phyloP scores from a whole-genome alignment of 352 stramenopile species.

The Elongisporangium senticosum region DNA sequence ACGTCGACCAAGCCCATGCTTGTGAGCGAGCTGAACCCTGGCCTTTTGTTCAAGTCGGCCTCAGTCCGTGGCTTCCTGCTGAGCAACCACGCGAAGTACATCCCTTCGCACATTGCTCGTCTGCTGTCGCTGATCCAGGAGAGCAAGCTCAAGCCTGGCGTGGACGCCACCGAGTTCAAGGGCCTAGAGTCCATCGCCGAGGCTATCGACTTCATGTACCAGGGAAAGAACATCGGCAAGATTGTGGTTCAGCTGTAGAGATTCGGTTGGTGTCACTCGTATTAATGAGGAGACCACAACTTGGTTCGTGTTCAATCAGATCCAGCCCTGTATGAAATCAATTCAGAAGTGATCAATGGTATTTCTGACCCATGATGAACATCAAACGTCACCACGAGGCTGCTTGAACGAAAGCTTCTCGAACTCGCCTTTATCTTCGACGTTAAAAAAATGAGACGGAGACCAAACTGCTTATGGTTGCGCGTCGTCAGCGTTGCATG shows the following conservation, averaged over 20 bases:
- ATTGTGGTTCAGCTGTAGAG: slow-evolving; percentile 34
- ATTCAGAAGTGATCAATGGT: no score
- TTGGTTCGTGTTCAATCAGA: no score
- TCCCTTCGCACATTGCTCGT: slow-evolving; percentile 32
- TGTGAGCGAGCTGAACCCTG: slow-evolving; percentile 21
- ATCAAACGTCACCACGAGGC: no score
- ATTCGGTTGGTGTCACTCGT: no score
- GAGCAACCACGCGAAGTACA: slow-evolving; percentile 32
- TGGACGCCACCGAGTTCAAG: slow-evolving; percentile 21
- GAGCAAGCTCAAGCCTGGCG: slow-evolving; percentile 20
- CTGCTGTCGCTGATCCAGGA: slow-evolving; percentile 40
- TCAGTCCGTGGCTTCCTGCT: slow-evolving; percentile 50
- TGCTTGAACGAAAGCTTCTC: no score
- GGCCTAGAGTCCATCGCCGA: slow-evolving; percentile 27
- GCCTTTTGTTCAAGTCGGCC: slow-evolving; percentile 30
- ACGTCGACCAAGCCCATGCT: slow-evolving; percentile 3
- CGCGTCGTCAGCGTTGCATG: no score
- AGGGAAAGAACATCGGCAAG: slow-evolving; percentile 38
- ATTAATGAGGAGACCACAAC: no score
- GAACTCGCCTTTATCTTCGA: no score
- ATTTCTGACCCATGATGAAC: no score
- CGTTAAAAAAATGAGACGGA: no score
- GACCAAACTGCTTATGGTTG: no score
- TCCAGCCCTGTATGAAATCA: no score
- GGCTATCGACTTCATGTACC: slow-evolving; percentile 34